Conservation (phyloP, 169 alveolate genomes). For the Miamiensis avidus region DNA sequence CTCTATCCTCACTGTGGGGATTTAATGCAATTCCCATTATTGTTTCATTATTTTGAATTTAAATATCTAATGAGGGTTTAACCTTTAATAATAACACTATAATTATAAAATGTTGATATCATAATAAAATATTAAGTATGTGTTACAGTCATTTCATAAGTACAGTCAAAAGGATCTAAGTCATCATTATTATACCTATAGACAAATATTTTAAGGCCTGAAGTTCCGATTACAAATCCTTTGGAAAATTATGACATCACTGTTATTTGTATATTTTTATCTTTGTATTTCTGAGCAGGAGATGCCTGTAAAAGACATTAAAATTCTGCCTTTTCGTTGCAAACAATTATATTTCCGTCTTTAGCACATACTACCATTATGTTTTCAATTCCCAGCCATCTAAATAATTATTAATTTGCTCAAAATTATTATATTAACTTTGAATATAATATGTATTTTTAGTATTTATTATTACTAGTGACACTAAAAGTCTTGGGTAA, state of each 20-base stretch:
- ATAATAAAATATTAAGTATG: neutral
- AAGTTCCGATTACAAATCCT: slow-evolving; percentile 15
- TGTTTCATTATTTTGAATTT: slow-evolving; percentile 16
- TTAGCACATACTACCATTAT: neutral
- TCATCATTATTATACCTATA: slow-evolving; percentile 41
- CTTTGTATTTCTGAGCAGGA: neutral
- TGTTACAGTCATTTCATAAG: neutral
- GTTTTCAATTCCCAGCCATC: slow-evolving; percentile 10
- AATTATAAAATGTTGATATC: no score
- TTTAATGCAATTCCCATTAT: slow-evolving; percentile 23
- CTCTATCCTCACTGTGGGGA: slow-evolving; percentile 23
- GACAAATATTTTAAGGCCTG: slow-evolving; percentile 45
- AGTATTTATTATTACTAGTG: slow-evolving; percentile 1
- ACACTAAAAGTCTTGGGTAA: slow-evolving; percentile 5
- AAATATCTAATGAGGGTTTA: slow-evolving; percentile 39
- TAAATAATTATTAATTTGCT: neutral
- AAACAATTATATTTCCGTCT: slow-evolving; percentile 2
- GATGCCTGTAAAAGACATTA: neutral
- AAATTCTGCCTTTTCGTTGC: neutral
- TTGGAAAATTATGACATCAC: slow-evolving; percentile 3
- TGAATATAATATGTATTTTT: neutral
- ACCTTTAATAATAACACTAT: neutral
- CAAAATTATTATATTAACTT: neutral
- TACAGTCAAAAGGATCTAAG: neutral
- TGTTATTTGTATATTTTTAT: neutral